Evolutionary conservation across 148 eudicot genomes (phyloP), one percentile per base, ranked within the genome.

Genomic region (Diospyros lotus): DNA sequence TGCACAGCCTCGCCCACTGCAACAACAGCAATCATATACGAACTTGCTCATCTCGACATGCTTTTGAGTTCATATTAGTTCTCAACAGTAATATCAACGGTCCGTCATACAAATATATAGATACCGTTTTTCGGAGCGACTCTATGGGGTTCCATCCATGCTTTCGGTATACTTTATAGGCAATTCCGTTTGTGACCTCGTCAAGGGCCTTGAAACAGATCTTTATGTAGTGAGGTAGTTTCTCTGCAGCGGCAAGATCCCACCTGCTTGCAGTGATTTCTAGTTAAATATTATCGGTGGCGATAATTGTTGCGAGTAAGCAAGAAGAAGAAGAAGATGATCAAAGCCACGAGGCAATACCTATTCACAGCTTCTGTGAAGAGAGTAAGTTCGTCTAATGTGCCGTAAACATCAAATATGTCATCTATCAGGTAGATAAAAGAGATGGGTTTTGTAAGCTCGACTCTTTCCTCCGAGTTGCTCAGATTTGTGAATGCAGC

Each of bases 401-500:
- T 81, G 42, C 92, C 93, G 65, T 87, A 80, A 28, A 89, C 68
- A 72, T 91, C 90, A 78, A 82, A 91, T 44, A 93, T 88, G 66
- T 91, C 96, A 64, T 93, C 98, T 4, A 93, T 91, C 39, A 89
- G 8, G 69, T 89, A 91, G 40, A 91, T 51, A 7, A 93, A 75
- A 6, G 89, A 82, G 12, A 86, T 75, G 15, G 85, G 58, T 75
- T 89, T 93, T 9, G 92, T 79, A 42, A 89, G 84, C 64, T 89
- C 89, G 15, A 84, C 61, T 48, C 93, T 85, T n/a, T 75, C 61
- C 18, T 81, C 77, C 0, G 85, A 82, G 59, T 84, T 68, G 69
- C 77, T 53, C 0, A 82, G 83, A 58, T 79, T 80, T 5, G 87
- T 73, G 17, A 91, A 87, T 10, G 69, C 50, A 4, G 85, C 89